A percentile compares a stretch with the other conserved stretches of the same genome.
Evolutionary conservation across 108 stramenopile genomes (phyloP).

Genomic region (Nitzschia palea): DNA sequence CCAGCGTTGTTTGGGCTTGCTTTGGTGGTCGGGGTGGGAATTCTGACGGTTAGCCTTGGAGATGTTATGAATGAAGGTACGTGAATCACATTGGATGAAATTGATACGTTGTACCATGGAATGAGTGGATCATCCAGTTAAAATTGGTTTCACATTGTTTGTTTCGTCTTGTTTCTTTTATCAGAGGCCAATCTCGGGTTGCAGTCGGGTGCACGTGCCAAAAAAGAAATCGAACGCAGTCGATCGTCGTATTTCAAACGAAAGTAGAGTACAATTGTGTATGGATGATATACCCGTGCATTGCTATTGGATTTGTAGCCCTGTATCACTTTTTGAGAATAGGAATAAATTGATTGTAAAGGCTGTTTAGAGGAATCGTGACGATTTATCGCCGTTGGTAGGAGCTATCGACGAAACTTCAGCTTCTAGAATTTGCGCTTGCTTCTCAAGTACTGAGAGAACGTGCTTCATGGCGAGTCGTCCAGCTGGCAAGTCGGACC

Average conservation of each 20-base stretch:
- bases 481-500: slow-evolving; percentile 27
- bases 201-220: slow-evolving; percentile 78
- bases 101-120: not conserved
- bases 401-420: not conserved
- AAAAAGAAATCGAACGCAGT: slow-evolving; percentile 86
- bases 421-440: not conserved
- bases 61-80: slow-evolving; percentile 81
- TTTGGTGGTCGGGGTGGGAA: slow-evolving; percentile 78
- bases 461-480: slow-evolving; percentile 33
- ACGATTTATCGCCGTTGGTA: no score
- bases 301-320: no score
- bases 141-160: not conserved
- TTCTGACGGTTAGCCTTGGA: slow-evolving; percentile 70
- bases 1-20: slow-evolving; percentile 74
- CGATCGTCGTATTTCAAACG: slow-evolving; percentile 87
- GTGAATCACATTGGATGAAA: slow-evolving; percentile 6
- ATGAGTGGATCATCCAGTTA: not conserved
- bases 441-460: slow-evolving; percentile 4
- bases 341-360: no score
- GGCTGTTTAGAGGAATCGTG: no score
- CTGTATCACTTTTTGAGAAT: no score
- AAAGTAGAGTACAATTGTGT: no score
- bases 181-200: slow-evolving; percentile 72
- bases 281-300: no score
- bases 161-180: slow-evolving; percentile 1